These are phyloP conservation scores for Effrenium voratum DNA, from an alignment of 73 alveolate genomes.

Conservation along the genomic window DNA sequence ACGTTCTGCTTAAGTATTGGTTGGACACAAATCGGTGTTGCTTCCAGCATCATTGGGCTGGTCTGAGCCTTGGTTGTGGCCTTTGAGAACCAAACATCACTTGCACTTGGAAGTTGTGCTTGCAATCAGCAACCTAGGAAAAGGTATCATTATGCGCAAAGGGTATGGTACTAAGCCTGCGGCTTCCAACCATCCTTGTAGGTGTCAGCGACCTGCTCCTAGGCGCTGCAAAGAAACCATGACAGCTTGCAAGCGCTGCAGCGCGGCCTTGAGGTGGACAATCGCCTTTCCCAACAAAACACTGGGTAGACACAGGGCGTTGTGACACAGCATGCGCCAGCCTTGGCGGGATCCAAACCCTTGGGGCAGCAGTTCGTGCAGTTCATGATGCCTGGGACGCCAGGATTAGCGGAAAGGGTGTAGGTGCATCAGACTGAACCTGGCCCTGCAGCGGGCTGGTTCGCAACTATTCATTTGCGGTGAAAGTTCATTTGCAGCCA, in stretches of 20 bases:
- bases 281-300: slow-evolving; percentile 36
- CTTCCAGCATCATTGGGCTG: no score
- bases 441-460: neutral
- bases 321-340: neutral
- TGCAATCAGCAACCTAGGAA: no score
- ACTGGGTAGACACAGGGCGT: neutral
- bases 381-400: slow-evolving; percentile 95
- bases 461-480: neutral
- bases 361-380: slow-evolving; percentile 97
- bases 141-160: no score
- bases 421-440: neutral
- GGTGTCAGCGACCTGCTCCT: slow-evolving; percentile 84
- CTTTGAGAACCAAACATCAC: no score
- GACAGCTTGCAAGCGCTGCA: neutral
- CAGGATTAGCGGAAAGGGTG: neutral
- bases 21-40: no score
- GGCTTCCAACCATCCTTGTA: slow-evolving; percentile 84
- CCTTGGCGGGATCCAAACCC: slow-evolving; percentile 94
- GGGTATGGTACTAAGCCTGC: slow-evolving; percentile 8
- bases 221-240: neutral
- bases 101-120: no score
- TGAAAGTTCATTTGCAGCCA: neutral
- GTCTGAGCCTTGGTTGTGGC: no score
- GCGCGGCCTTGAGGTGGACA: slow-evolving; percentile 72
- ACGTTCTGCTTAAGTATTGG: no score